Percentiles rank a stretch among this genome's conserved stretches.
Conservation (phyloP, 345 rosid species). For the Citrus maxima region DNA sequence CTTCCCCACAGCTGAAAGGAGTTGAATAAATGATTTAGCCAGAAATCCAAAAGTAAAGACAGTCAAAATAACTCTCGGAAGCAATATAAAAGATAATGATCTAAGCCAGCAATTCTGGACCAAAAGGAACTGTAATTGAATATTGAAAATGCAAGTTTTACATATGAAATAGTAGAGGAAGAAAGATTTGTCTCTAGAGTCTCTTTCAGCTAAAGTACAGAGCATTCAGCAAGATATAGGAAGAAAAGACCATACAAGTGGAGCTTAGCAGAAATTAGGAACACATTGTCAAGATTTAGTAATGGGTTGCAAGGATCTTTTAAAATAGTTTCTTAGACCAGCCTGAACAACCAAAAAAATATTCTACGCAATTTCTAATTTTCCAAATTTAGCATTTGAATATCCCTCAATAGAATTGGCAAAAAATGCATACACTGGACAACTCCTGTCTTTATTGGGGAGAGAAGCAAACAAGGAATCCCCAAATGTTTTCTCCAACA, state of each 20-base stretch:
- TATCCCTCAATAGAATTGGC: neutral
- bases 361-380: neutral
- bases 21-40: conserved; percentile 3
- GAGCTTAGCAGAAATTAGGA: neutral
- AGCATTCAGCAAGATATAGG: neutral
- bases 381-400: neutral
- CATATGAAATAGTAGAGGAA: neutral
- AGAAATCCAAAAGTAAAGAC: neutral
- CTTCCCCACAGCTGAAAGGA: conserved; percentile 77
- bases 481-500: conserved; percentile 83
- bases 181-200: neutral
- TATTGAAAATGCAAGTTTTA: neutral
- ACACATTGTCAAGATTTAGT: neutral
- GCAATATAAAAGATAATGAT: neutral
- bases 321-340: neutral
- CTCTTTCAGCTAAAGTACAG: neutral
- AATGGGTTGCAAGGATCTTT: neutral
- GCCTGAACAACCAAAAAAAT: neutral
- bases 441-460: conserved; percentile 61
- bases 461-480: conserved; percentile 78
- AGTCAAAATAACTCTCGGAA: neutral
- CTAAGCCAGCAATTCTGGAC: neutral
- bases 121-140: neutral
- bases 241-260: neutral
- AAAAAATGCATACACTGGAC: conserved; percentile 62